Base-by-base conservation (phyloP, 2,329 filamentous ascomycete genomes). In the Xylariaceae sp. region DNA sequence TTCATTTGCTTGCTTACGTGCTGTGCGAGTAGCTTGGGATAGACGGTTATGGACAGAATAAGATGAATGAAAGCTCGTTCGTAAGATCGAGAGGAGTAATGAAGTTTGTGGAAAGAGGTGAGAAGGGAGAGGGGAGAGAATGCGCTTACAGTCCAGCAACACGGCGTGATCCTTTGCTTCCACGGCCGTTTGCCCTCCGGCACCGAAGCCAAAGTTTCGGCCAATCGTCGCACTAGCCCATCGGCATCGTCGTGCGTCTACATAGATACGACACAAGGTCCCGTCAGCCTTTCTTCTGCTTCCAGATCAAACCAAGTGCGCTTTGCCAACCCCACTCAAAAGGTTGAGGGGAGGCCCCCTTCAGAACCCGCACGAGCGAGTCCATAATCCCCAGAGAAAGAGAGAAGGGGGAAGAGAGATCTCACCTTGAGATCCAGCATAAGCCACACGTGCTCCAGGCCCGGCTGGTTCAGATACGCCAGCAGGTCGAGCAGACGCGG, bases 341-440 rank as follows among this genome's bases (percentile, higher is more conserved):
- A n/a, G n/a, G n/a, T n/a, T n/a, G n/a, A n/a, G n/a, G n/a, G n/a
- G n/a, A n/a, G n/a, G n/a, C n/a, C n/a, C n/a, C n/a, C n/a, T n/a
- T n/a, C n/a, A 26, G 23, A 26, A 26, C 23, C 23, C 9, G n/a
- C n/a, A n/a, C n/a, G 23, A 26, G 23, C 23, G 23, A 26, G 9
- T 16, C 32, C 20, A 20, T 20, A 6, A 20, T 43, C 40, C 29
- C 32, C 32, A 37, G 7, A 37, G 32, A 37, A 37, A 37, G 12
- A 37, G 32, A 16, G 10, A 29, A 10, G 26, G 26, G 26, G 26
- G 6, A 29, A 29, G 26, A 29, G 26, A 10, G 26, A 10, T 40
- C 23, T 29, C 16, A 90, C 87, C 79, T 97, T 98, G 71, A 98
- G 90, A 71, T 98, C 93, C 2, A 98, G 77, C 58, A 97, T 73